These are phyloP conservation scores for Leccinum fallax DNA, from an alignment of 1,284 basidiomycete genomes.

Conservation along the genomic window DNA sequence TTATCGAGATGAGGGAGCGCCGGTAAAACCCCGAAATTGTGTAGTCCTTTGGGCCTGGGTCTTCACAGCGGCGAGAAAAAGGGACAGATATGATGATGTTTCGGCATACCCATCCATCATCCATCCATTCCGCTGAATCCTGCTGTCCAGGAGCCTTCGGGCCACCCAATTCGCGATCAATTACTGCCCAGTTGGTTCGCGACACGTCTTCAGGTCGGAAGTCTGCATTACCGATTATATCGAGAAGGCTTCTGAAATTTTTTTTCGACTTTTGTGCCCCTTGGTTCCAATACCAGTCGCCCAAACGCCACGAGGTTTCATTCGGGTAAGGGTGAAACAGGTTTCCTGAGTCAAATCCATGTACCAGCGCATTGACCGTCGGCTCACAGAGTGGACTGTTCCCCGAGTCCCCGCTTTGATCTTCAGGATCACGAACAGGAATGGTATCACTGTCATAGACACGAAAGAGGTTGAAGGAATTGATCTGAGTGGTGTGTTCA, in stretches of 20 bases:
- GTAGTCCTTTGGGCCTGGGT: not conserved
- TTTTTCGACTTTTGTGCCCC: not conserved
- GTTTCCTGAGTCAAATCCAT: not conserved
- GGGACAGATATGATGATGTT: not conserved
- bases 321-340: not conserved
- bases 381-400: not conserved
- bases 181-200: not conserved
- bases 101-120: not conserved
- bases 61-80: not conserved
- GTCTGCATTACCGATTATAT: not conserved
- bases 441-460: not conserved
- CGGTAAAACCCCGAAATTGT: not conserved
- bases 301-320: not conserved
- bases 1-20: not conserved
- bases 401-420: not conserved
- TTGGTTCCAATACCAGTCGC: not conserved
- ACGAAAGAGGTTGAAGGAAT: not conserved
- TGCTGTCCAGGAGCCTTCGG: not conserved
- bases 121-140: not conserved
- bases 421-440: not conserved
- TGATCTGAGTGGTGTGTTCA: not conserved
- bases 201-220: not conserved
- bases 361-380: not conserved
- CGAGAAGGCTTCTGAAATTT: not conserved
- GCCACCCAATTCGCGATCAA: not conserved